Base-by-base conservation (phyloP, 495 filamentous ascomycete species). In the Jackrogersella minutella region DNA sequence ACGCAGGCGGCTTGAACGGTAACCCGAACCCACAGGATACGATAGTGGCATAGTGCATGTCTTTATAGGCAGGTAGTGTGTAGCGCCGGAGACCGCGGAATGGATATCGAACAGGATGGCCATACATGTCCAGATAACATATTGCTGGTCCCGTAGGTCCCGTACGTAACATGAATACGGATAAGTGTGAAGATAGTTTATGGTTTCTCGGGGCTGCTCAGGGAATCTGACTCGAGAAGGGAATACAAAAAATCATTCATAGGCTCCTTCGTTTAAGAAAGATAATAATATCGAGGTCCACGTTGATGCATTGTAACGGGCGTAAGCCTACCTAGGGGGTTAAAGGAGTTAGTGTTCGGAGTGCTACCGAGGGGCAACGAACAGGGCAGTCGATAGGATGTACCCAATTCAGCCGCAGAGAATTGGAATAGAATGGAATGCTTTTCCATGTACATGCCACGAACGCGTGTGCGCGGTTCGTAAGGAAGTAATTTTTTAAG, bases 331-430 rank as follows among this genome's bases (percentile, higher is more conserved):
- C 39, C 14, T 33, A 41, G 58, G 60, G 66, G 66, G 60, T 37
- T 50, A 19, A 13, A 47, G 44, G 43, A 30, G 26, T n/a, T n/a
- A n/a, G n/a, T n/a, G 43, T 39, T 53, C 60, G 51, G 50, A 36
- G 49, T 26, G 51, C 16, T 69, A 26, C 61, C 43, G 50, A 57
- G 41, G 56, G 56, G 34, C 26, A 30, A 7, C 26, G 7, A n/a
- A n/a, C n/a, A 7, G 26, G 34, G 2, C 41, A 49, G 19, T 65
- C 47, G n/a, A n/a, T n/a, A n/a, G n/a, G n/a, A n/a, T n/a, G n/a
- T n/a, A 19, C 50, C 50, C 52, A 47, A 64, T 61, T 69, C 66
- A 69, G 61, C 61, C 66, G 57, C 66, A 69, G n/a, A 41, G 28
- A 24, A 49, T 28, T n/a, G 31, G n/a, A 58, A 56, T 52, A 37